Base-by-base conservation (phyloP, 2,329 filamentous ascomycete species). In the Aspergillus sp. region DNA sequence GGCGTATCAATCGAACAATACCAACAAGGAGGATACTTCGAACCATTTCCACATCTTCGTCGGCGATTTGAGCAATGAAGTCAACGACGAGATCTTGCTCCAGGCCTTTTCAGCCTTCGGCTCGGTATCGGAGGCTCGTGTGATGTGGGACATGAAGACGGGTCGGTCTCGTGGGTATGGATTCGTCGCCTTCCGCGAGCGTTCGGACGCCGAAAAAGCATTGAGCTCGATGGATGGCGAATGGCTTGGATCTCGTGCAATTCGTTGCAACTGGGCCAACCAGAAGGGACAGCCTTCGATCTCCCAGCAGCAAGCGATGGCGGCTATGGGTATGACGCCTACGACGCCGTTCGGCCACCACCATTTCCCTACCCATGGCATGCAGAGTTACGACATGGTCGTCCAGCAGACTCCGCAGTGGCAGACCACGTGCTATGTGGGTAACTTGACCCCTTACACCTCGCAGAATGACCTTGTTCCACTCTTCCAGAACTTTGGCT, bases 101-200 rank as follows among this genome's bases (percentile, higher is more conserved):
- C 92, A 96, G 74, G 94, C 94, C 11, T 99, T 99, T 75, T 95
- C 90, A 45, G 90, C 90, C 42, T 99, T 97, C 72, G 94, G 94
- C 38, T 90, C 86, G 11, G 92, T 99, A 45, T 99, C 94, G 2
- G 94, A 99, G 75, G 94, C 94, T 54, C 91, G 94, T 65, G 94
- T 99, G 59, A 99, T 99, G 94, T 99, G 94, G 94, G 94, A 99
- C 73, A 99, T 99, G 94, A 99, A 99, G 82, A 99, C 94, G 33
- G 94, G 94, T 61, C 87, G 94, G 59, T 97, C 94, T 61, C 89
- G 94, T 70, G 94, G 94, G 55, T 99, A 99, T 68, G 94, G 94
- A 11, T 99, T 99, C 69, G 93, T 97, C 62, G 94, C 94, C 46
- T 99, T 95, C 82, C 89, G 93, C 57, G 94, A 99, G 58, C 90